Evolutionary conservation across 169 alveolate genomes (phyloP), one percentile per base, ranked within the genome.

Genomic region (Plasmodium adleri): DNA sequence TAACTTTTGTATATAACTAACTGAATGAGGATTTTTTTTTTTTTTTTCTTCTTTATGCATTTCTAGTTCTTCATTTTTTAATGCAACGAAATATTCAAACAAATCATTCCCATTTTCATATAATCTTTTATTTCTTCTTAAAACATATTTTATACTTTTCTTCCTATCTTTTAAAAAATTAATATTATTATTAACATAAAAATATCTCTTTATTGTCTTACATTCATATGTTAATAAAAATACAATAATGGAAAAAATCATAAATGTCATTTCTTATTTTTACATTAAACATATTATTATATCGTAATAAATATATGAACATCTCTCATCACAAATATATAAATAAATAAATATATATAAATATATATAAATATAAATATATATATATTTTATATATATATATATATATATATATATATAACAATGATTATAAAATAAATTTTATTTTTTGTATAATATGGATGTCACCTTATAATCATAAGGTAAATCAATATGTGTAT

Each of bases 1-100:
- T 28, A 80, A 56, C 45, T 80, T 80, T 56, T 80, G 90, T n/a
- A 67, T 22, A 80, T 80, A 80, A 47, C 85, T 62, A 45, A 80
- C 90, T 17, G 85, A 56, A 49, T 67, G n/a, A 3, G 15, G 50
- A 20, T 45, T 80, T 52, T 56, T 80, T 32, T 62, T 80, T 80
- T 80, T 80, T 56, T 56, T 80, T 66, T 24, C 58, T 67, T 66
- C 83, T 80, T 68, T 60, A 43, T 67, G 45, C 64, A 54, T 66
- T n/a, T 80, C 74, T 49, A 32, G 67, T 50, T 80, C 83, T 39
- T 80, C 73, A 24, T 28, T 56, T 24, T 54, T 20, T 49, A 52
- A 20, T n/a, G 70, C 43, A 17, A 73, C 50, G 28, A 80, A 80
- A 49, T 67, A 80, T 56, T 80, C 83, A 50, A 80, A 80, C n/a